phyloP scores from a whole-genome alignment of 1,139 yeast genomes.

The Pichia sp. region DNA sequence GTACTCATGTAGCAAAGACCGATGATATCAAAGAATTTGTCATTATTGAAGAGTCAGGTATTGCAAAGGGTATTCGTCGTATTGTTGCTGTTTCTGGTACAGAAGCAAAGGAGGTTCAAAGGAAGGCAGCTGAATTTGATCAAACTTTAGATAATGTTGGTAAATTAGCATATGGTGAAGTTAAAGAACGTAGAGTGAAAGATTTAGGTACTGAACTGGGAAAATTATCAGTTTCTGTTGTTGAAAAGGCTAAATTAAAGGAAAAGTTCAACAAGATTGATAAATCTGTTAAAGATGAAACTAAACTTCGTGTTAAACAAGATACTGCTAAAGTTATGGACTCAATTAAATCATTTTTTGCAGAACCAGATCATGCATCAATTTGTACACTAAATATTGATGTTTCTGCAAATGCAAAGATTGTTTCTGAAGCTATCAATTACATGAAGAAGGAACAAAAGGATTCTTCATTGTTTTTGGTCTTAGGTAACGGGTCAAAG shows the following conservation, averaged over 20 bases:
- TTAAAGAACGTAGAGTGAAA: conserved; percentile 73
- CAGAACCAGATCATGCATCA: conserved; percentile 40
- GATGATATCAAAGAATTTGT: conserved; percentile 90
- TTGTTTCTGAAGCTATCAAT: conserved; percentile 86
- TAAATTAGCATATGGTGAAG: conserved; percentile 50
- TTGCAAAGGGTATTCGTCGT: conserved; percentile 97
- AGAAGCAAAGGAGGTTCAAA: conserved; percentile 85
- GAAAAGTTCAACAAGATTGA: conserved; percentile 72
- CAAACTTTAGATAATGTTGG: conserved; percentile 52
- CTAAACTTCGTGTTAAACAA: conserved; percentile 80
- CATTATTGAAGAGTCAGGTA: conserved; percentile 86
- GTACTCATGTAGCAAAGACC: conserved; percentile 91
- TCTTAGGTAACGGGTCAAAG: conserved; percentile 59
- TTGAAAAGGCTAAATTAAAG: conserved; percentile 70
- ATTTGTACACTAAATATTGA: conserved; percentile 62
- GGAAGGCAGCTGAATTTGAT: conserved; percentile 67
- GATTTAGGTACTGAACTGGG: conserved; percentile 79
- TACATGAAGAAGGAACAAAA: conserved; percentile 72
- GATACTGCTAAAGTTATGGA: conserved; percentile 79
- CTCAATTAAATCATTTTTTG: conserved; percentile 66
- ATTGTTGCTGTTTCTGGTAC: conserved; percentile 93
- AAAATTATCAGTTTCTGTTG: conserved; percentile 73
- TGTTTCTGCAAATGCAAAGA: conserved; percentile 84
- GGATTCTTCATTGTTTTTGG: conserved; percentile 71
- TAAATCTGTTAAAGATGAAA: conserved; percentile 80